Base-by-base conservation (phyloP, 768 basidiomycete genomes). In the Agaricus bisporus region DNA sequence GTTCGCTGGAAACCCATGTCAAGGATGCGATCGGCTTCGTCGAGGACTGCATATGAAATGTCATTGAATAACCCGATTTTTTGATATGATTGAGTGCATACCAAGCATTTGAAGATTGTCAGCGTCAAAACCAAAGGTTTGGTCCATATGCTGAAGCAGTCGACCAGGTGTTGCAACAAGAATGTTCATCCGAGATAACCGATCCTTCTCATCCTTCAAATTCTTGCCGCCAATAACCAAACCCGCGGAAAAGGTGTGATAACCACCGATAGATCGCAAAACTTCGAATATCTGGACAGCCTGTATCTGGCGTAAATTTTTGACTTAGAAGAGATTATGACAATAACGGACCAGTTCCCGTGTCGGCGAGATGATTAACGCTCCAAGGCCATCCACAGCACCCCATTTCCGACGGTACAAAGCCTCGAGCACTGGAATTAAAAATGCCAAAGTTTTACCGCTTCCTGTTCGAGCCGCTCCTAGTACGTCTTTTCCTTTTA, bases 281-380 rank as follows among this genome's bases (percentile, higher is more conserved):
- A 98, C 94, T 43, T 95, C 92, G 65, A 98, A 99, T 55, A 98
- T 99, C 75, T 99, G 97, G 15, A 98, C 90, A 1, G 95, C 95
- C 92, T 94, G 60, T 0, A 3, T 26, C 14, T 25, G 25, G 32
- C 39, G 41, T 54, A 45, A 58, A 28, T 26, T 6, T 14, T 20
- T 26, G 28, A 2, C 32, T 7, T 6, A 35, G 1, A 36, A 4
- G 1, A 43, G 29, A 6, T 41, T 22, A 50, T 22, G 43, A 5
- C 17, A 48, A 11, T 14, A 12, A 74, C 85, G 46, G 61, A 93
- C 92, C 59, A 98, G 70, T 68, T 98, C 95, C 42, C 95, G 78
- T 2, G 95, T 98, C 3, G 95, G 95, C 1, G 91, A 93, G 49
- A 99, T 90, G 57, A 98, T 83, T 45, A 99, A 68, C 1, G 94